phyloP scores from a whole-genome alignment of 1,284 basidiomycete genomes.

The Gomphus bonarii region DNA sequence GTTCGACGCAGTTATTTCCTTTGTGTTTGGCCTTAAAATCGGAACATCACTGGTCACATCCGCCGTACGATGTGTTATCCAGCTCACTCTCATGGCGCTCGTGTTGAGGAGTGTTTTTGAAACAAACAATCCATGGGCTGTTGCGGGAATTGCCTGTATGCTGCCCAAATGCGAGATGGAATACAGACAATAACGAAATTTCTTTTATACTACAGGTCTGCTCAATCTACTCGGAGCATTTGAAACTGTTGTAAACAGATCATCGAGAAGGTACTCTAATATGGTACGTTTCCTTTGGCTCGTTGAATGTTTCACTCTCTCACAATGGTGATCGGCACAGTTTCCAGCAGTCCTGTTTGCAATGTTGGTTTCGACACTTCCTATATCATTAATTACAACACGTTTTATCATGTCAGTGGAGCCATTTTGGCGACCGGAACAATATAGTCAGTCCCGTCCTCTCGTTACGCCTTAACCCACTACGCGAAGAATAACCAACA shows the following conservation, averaged over 20 bases:
- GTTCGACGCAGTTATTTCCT: slow-evolving; percentile 54
- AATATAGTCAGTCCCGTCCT: slow-evolving; percentile 57
- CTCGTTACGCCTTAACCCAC: neutral
- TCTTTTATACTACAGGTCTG: slow-evolving; percentile 32
- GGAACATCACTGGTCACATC: slow-evolving; percentile 59
- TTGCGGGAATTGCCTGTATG: slow-evolving; percentile 63
- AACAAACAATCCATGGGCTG: slow-evolving; percentile 61
- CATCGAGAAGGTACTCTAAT: slow-evolving; percentile 57
- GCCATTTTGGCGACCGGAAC: slow-evolving; percentile 75
- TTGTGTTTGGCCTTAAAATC: slow-evolving; percentile 54
- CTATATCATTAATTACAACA: slow-evolving; percentile 68
- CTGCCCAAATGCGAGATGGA: slow-evolving; percentile 11
- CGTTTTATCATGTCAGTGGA: slow-evolving; percentile 68
- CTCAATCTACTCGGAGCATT: slow-evolving; percentile 61
- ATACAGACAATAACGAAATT: neutral
- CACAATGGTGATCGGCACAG: slow-evolving; percentile 26
- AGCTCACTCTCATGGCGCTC: slow-evolving; percentile 63
- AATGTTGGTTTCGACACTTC: slow-evolving; percentile 69
- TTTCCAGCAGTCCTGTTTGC: slow-evolving; percentile 59
- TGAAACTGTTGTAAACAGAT: slow-evolving; percentile 58
- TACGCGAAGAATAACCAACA: neutral
- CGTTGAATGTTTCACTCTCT: neutral
- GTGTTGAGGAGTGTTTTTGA: slow-evolving; percentile 68
- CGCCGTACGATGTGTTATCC: slow-evolving; percentile 63
- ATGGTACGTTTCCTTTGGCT: slow-evolving; percentile 68